phyloP scores from a whole-genome alignment of 257 asterid genomes.

The Petunia secreta region DNA sequence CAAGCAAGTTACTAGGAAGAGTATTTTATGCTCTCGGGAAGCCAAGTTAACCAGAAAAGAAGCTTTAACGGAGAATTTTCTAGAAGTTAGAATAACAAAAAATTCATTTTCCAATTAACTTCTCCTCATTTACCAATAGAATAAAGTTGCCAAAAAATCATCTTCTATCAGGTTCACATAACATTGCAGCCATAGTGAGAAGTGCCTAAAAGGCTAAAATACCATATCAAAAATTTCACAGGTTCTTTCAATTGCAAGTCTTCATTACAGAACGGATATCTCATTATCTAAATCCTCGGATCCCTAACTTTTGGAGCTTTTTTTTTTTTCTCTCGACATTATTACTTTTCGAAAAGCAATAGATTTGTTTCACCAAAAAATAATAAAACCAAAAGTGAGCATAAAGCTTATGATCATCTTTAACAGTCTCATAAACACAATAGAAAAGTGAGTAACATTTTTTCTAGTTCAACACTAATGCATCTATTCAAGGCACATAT shows the following conservation, averaged over 20 bases:
- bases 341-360: background rate
- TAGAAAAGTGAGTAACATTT: background rate
- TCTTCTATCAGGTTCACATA: background rate
- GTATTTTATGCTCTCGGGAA: background rate
- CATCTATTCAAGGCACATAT: background rate
- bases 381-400: slow-evolving; percentile 4
- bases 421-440: background rate
- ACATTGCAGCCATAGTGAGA: background rate
- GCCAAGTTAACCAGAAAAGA: background rate
- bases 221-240: background rate
- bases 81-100: background rate
- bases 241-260: background rate
- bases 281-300: background rate
- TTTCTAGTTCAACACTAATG: background rate
- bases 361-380: slow-evolving; percentile 6
- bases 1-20: slow-evolving; percentile 3
- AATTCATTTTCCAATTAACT: background rate
- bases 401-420: background rate
- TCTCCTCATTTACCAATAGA: background rate
- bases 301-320: background rate
- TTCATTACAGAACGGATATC: background rate
- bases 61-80: background rate
- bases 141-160: background rate
- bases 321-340: background rate
- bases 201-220: background rate